phyloP scores from a whole-genome alignment of 495 filamentous ascomycete genomes.

The Lophium mytilinum region DNA sequence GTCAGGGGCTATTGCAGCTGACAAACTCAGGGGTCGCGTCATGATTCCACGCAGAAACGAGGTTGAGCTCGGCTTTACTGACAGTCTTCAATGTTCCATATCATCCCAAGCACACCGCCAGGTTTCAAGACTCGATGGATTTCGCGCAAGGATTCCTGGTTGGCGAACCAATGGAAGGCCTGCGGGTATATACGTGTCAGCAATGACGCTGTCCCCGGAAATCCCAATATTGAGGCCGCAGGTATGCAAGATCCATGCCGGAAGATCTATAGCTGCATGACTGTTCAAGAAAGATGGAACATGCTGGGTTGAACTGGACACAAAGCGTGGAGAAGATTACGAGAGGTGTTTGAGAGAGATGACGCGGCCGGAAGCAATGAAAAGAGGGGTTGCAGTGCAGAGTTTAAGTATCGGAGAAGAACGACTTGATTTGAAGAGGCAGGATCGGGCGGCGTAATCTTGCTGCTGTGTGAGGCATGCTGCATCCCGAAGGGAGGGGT shows the following conservation, averaged over 20 bases:
- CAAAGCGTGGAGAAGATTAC: not conserved
- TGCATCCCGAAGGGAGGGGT: not conserved
- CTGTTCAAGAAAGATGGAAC: too few relatives aligned
- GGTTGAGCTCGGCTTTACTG: constrained; percentile 9
- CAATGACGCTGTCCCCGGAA: not conserved
- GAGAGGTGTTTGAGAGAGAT: constrained; percentile 2
- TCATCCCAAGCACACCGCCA: constrained; percentile 47
- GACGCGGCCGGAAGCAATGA: constrained; percentile 8
- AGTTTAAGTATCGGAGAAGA: constrained; percentile 1
- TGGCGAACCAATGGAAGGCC: constrained; percentile 47
- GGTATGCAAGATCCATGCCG: not conserved
- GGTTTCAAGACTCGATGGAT: constrained; percentile 50
- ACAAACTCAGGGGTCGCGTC: too few relatives aligned
- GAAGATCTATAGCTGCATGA: not conserved
- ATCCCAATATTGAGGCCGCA: constrained; percentile 17
- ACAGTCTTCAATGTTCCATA: constrained; percentile 65
- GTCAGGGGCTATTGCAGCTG: not conserved
- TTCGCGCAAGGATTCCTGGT: constrained; percentile 44
- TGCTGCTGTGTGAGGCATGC: constrained; percentile 5
- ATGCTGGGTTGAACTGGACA: too few relatives aligned
- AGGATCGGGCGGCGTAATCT: constrained; percentile 4
- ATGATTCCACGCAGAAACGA: not conserved
- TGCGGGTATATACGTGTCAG: not conserved
- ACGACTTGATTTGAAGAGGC: not conserved
- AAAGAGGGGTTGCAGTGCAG: constrained; percentile 1